These are phyloP conservation scores for Physcia stellaris DNA, from an alignment of 495 filamentous ascomycete genomes.

Conservation along the genomic window DNA sequence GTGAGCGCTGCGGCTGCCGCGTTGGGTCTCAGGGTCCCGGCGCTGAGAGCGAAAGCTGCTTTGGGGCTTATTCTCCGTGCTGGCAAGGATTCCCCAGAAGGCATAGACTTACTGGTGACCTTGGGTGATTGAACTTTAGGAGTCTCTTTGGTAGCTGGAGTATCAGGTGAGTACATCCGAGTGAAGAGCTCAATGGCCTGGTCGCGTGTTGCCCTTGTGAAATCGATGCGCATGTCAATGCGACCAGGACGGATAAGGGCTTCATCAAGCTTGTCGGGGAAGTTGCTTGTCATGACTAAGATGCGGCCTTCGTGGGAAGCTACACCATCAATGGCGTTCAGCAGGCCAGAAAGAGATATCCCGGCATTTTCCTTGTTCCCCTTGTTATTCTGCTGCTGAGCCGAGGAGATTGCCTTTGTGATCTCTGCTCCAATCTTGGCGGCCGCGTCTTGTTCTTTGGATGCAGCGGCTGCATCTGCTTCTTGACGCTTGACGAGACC, in stretches of 20 bases:
- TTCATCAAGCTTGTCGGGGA: slow-evolving; percentile 56
- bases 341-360: slow-evolving; percentile 60
- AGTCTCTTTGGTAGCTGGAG: slow-evolving; percentile 3
- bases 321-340: slow-evolving; percentile 79
- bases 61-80: neutral
- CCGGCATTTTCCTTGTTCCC: slow-evolving; percentile 15
- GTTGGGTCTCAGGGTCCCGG: neutral
- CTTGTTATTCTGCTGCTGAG: slow-evolving; percentile 9
- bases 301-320: slow-evolving; percentile 69
- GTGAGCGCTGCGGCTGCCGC: neutral
- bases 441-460: slow-evolving; percentile 6
- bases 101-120: neutral
- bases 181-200: slow-evolving; percentile 58
- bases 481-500: slow-evolving; percentile 21
- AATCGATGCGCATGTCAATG: slow-evolving; percentile 59
- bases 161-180: slow-evolving; percentile 50
- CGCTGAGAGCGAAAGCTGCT: neutral
- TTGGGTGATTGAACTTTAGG: neutral
- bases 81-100: neutral
- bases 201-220: slow-evolving; percentile 46
- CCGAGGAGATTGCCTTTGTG: slow-evolving; percentile 9
- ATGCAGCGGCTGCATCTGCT: slow-evolving; percentile 1
- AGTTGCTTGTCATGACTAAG: slow-evolving; percentile 77
- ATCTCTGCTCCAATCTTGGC: slow-evolving; percentile 11
- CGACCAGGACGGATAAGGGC: slow-evolving; percentile 66